A percentile compares a stretch with the other conserved stretches of the same genome.
Conservation (phyloP, 2,329 filamentous ascomycete genomes). For the Aureobasidium melanogenum region DNA sequence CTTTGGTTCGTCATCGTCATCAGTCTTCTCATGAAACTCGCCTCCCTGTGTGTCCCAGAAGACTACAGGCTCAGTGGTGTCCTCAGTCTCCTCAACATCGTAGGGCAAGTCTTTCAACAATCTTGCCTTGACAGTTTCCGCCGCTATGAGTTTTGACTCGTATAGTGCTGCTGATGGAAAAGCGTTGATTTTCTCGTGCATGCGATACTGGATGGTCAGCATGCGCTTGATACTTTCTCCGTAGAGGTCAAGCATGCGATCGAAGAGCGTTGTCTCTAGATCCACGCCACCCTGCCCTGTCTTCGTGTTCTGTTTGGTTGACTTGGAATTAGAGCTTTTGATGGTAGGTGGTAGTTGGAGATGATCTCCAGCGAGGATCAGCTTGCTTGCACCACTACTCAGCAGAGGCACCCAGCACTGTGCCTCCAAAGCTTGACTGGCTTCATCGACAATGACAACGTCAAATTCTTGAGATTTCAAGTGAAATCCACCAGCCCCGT, state of each 20-base stretch:
- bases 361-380: conserved; percentile 88
- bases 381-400: conserved; percentile 60
- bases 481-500: conserved; percentile 82
- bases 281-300: conserved; percentile 27
- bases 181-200: conserved; percentile 92
- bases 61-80: conserved; percentile 77
- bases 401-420: conserved; percentile 94
- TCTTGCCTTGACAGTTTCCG: conserved; percentile 64
- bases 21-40: conserved; percentile 73
- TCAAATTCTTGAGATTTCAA: conserved; percentile 75
- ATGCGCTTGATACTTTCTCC: conserved; percentile 81
- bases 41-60: conserved; percentile 97
- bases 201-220: conserved; percentile 94
- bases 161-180: conserved; percentile 90
- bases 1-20: conserved; percentile 63
- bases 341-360: conserved; percentile 90
- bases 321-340: conserved; percentile 56
- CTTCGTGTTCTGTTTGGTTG: conserved; percentile 24
- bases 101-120: conserved; percentile 72
- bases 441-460: conserved; percentile 91
- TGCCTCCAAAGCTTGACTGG: conserved; percentile 88
- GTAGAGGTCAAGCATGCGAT: conserved; percentile 73
- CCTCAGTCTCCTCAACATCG: conserved; percentile 67
- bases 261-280: conserved; percentile 87
- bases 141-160: conserved; percentile 70